Conservation (phyloP, 495 filamentous ascomycete species). For the Penicillium tannophilum region DNA sequence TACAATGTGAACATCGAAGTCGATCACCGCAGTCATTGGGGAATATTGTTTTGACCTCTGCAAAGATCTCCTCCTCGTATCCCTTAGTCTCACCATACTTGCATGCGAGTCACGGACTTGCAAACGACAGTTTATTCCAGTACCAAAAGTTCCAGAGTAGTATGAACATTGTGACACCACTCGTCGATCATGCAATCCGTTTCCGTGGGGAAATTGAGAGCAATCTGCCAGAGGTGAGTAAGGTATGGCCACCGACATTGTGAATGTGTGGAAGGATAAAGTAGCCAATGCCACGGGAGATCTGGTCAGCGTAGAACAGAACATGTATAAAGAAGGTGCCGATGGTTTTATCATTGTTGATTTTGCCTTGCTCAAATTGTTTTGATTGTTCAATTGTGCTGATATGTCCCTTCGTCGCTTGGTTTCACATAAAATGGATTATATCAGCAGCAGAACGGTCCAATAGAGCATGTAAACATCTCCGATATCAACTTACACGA, state of each 20-base stretch:
- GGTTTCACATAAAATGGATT: conserved; percentile 12
- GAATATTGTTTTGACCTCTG: neutral
- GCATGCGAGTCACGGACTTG: conserved; percentile 20
- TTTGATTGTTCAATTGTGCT: neutral
- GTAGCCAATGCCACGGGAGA: conserved; percentile 21
- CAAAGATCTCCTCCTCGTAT: neutral
- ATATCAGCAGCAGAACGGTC: conserved; percentile 15
- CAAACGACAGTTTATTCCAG: conserved; percentile 13
- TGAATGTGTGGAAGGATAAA: conserved; percentile 25
- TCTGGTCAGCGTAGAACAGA: conserved; percentile 14
- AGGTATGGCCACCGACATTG: conserved; percentile 20
- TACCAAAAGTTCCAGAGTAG: conserved; percentile 13
- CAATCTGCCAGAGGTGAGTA: conserved; percentile 20
- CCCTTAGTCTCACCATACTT: neutral
- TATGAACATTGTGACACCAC: conserved; percentile 22
- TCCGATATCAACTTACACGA: conserved; percentile 12
- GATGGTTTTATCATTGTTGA: too few relatives aligned
- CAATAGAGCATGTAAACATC: conserved; percentile 18
- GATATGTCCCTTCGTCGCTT: conserved; percentile 4
- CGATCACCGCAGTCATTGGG: too few relatives aligned
- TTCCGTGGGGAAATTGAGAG: conserved; percentile 18
- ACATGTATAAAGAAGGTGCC: neutral
- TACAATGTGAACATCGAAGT: too few relatives aligned
- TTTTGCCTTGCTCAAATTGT: neutral
- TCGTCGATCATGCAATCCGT: conserved; percentile 17